These are phyloP conservation scores for Phytophthora cactorum DNA, from an alignment of 352 stramenopile species.

Conservation along the genomic window DNA sequence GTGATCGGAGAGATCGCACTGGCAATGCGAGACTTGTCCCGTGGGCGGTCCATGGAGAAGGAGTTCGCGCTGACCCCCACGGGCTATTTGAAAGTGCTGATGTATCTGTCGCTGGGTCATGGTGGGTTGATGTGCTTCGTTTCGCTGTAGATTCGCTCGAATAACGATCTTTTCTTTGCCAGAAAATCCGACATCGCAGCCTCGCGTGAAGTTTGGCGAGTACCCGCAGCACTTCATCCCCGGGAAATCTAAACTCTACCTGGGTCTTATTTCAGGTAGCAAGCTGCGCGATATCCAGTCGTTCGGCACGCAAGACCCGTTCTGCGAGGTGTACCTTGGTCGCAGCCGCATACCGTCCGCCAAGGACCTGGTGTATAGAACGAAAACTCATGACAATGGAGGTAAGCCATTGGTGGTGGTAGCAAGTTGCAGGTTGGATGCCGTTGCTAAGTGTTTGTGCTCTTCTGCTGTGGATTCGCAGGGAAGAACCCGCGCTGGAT, in stretches of 20 bases:
- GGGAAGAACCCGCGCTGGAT: constrained; percentile 84
- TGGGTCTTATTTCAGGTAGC: constrained; percentile 69
- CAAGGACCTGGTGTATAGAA: constrained; percentile 71
- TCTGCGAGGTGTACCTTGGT: constrained; percentile 76
- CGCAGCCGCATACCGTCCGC: constrained; percentile 42
- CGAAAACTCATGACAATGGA: constrained; percentile 82
- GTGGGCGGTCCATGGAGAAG: constrained; percentile 80
- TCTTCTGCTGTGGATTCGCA: constrained; percentile 14
- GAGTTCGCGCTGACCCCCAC: constrained; percentile 77
- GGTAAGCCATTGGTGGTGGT: constrained; percentile 25
- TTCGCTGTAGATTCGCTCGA: not conserved
- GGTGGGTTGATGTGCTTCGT: constrained; percentile 37
- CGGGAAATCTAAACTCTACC: constrained; percentile 72
- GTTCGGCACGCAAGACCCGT: constrained; percentile 79
- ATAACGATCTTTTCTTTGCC: not conserved
- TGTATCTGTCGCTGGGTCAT: constrained; percentile 76
- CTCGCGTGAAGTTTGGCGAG: constrained; percentile 67
- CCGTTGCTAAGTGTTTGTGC: not conserved
- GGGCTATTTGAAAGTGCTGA: constrained; percentile 68
- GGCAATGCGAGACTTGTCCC: constrained; percentile 72
- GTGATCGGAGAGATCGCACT: constrained; percentile 75
- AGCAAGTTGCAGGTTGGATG: not conserved
- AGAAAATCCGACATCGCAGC: constrained; percentile 79
- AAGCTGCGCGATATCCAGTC: constrained; percentile 81
- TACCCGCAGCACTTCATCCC: constrained; percentile 82